phyloP scores from a whole-genome alignment of 371 early-diverging fungal genomes.

The Dinochytrium kinnereticum region DNA sequence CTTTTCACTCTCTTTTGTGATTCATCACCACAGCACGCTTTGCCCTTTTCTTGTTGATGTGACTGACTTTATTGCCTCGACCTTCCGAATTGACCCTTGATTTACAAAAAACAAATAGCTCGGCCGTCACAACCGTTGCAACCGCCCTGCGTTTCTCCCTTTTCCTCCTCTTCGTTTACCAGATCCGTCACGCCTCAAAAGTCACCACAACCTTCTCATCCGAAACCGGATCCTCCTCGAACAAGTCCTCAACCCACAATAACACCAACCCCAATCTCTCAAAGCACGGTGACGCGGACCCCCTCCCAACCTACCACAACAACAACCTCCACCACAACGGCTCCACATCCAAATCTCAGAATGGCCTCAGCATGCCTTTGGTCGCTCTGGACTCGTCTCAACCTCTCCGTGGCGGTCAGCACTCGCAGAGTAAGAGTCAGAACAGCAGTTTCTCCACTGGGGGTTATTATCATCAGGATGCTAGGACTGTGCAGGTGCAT shows the following conservation, averaged over 20 bases:
- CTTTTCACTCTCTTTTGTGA: too few relatives aligned
- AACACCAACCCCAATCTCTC: too few relatives aligned
- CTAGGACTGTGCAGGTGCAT: background rate
- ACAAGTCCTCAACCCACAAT: background rate
- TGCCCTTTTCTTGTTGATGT: too few relatives aligned
- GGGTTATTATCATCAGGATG: too few relatives aligned
- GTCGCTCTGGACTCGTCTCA: background rate
- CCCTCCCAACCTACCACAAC: background rate
- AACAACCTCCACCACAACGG: background rate
- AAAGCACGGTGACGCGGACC: too few relatives aligned
- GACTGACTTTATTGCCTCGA: too few relatives aligned
- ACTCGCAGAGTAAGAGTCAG: background rate
- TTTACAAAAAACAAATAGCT: too few relatives aligned
- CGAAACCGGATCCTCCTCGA: background rate
- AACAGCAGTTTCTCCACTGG: background rate
- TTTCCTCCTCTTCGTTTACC: conserved; percentile 30
- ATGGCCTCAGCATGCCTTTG: background rate
- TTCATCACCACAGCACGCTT: too few relatives aligned
- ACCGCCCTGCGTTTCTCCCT: conserved; percentile 18
- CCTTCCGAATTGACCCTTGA: background rate
- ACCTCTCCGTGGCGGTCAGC: background rate
- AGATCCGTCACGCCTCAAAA: conserved; percentile 23
- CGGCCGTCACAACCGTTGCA: conserved; percentile 12
- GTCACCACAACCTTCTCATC: background rate
- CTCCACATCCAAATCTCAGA: background rate